These are phyloP conservation scores for Podospora anserina DNA, from an alignment of 495 filamentous ascomycete genomes.

Conservation along the genomic window DNA sequence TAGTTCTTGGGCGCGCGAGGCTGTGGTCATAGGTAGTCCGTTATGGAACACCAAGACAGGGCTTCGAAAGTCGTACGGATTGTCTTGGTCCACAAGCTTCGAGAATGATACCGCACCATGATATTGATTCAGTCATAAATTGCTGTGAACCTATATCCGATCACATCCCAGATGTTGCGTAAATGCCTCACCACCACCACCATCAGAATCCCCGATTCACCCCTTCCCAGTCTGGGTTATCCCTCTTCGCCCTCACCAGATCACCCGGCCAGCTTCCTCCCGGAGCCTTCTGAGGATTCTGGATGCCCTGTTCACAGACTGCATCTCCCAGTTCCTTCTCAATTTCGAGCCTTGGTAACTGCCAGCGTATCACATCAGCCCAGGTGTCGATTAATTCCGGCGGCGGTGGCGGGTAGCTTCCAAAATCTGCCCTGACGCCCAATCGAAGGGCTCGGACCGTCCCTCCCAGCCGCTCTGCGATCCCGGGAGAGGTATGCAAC, in stretches of 20 bases:
- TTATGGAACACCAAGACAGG: neutral
- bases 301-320: conserved; percentile 43
- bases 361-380: conserved; percentile 26
- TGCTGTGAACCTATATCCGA: neutral
- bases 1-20: neutral
- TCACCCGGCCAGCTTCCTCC: conserved; percentile 34
- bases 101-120: neutral
- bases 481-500: conserved; percentile 43
- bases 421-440: conserved; percentile 44
- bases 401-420: conserved; percentile 20
- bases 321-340: conserved; percentile 49
- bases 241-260: conserved; percentile 32
- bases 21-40: neutral
- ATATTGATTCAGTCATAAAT: neutral
- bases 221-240: conserved; percentile 34
- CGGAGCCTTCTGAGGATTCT: conserved; percentile 42
- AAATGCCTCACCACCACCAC: neutral
- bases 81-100: neutral
- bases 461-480: conserved; percentile 44
- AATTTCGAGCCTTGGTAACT: conserved; percentile 36
- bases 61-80: neutral
- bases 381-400: conserved; percentile 9
- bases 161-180: neutral
- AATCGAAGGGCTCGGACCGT: conserved; percentile 37
- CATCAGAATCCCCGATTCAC: conserved; percentile 42